Evolutionary conservation across 23 red algal species (phyloP).

Genomic region (Gracilaria caudata): DNA sequence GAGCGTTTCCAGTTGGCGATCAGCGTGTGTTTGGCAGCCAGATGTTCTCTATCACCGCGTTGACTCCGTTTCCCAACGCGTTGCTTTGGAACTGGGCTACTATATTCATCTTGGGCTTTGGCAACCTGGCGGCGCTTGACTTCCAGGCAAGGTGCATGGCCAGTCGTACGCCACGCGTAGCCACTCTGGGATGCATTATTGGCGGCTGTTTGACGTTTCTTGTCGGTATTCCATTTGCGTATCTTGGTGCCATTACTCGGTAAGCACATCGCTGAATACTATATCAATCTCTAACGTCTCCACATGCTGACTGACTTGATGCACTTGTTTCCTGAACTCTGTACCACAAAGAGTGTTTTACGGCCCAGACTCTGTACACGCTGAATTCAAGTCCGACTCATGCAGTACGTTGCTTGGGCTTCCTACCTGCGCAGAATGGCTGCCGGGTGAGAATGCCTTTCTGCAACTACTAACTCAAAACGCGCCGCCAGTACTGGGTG

Average conservation of each 20-base stretch:
- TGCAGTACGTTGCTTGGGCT: slow-evolving; percentile 2
- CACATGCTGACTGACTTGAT: no score
- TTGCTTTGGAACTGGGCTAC: slow-evolving; percentile 41
- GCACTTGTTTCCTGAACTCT: neutral
- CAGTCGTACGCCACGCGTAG: slow-evolving; percentile 19
- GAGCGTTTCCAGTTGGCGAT: slow-evolving; percentile 25
- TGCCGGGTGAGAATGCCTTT: slow-evolving; percentile 2
- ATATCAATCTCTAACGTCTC: no score
- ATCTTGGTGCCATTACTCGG: slow-evolving; percentile 37
- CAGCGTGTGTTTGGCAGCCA: slow-evolving; percentile 14
- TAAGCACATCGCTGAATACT: neutral
- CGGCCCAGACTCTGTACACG: slow-evolving; percentile 18
- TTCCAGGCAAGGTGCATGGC: slow-evolving; percentile 42
- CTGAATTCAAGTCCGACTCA: neutral
- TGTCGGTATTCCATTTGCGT: slow-evolving; percentile 25
- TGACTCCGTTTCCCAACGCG: slow-evolving; percentile 34
- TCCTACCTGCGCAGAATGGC: slow-evolving; percentile 19
- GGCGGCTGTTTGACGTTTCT: slow-evolving; percentile 8
- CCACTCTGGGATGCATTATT: slow-evolving; percentile 27
- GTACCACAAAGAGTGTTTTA: neutral
- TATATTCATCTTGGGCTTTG: slow-evolving; percentile 23
- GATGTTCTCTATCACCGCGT: slow-evolving; percentile 6
- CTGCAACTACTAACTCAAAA: slow-evolving; percentile 1
- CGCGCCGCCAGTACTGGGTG: neutral
- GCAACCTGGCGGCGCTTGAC: slow-evolving; percentile 35